These are phyloP conservation scores for Fusarium lateritium DNA, from an alignment of 2,329 filamentous ascomycete species.

Conservation along the genomic window DNA sequence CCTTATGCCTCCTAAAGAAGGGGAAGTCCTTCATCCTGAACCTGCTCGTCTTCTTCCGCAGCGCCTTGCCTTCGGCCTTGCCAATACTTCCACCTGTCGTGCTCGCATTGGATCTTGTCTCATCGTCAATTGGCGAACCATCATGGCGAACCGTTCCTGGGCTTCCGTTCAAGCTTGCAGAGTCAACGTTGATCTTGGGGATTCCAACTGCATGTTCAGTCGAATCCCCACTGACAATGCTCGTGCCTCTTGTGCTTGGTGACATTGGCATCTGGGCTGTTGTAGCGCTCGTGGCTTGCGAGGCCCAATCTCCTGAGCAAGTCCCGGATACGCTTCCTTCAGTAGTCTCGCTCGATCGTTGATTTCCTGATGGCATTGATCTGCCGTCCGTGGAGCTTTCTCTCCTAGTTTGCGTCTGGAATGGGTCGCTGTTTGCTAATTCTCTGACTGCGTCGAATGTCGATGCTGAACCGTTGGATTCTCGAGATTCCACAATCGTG, in stretches of 20 bases:
- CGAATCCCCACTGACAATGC: constrained; percentile 74
- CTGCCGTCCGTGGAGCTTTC: constrained; percentile 56
- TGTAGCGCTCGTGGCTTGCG: constrained; percentile 74
- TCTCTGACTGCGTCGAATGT: constrained; percentile 64
- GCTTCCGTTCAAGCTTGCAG: constrained; percentile 54
- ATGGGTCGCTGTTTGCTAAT: constrained; percentile 66
- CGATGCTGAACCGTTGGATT: constrained; percentile 61
- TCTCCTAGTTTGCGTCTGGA: constrained; percentile 54
- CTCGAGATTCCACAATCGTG: constrained; percentile 55
- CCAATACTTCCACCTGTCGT: constrained; percentile 60
- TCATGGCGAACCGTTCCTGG: constrained; percentile 48
- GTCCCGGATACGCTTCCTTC: constrained; percentile 71
- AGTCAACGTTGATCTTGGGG: constrained; percentile 58
- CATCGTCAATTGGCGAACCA: constrained; percentile 48
- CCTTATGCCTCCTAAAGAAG: constrained; percentile 69
- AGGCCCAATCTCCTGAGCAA: constrained; percentile 72
- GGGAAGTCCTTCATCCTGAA: constrained; percentile 75
- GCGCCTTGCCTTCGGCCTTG: constrained; percentile 63
- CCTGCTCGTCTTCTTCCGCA: constrained; percentile 74
- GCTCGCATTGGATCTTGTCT: constrained; percentile 51
- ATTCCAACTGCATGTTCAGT: constrained; percentile 64
- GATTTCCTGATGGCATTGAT: constrained; percentile 62
- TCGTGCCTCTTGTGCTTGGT: constrained; percentile 76
- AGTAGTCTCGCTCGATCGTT: constrained; percentile 73
- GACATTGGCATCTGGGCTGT: constrained; percentile 76